Percentiles rank a stretch among this genome's conserved stretches.
These are phyloP conservation scores for Haberlea rhodopensis DNA, from an alignment of 257 asterid species.

Conservation along the genomic window DNA sequence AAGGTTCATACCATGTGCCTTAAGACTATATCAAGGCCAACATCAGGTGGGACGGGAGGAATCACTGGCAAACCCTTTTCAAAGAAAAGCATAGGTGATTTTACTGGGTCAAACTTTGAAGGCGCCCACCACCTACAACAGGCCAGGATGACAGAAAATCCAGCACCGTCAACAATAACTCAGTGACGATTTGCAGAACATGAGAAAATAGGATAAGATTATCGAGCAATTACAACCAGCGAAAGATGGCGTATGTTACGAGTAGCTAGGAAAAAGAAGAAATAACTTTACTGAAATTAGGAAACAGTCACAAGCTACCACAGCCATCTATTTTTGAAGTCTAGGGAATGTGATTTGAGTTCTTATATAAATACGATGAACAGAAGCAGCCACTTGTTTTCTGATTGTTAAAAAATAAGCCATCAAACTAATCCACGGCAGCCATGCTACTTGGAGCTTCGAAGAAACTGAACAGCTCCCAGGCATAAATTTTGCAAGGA, in stretches of 20 bases:
- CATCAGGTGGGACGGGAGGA: constrained; percentile 67
- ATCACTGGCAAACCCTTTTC: constrained; percentile 71
- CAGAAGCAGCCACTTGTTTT: neutral
- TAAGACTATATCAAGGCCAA: constrained; percentile 76
- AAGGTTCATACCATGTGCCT: constrained; percentile 61
- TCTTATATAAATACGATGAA: neutral
- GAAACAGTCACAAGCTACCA: neutral
- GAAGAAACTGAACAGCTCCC: neutral
- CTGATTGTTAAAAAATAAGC: neutral
- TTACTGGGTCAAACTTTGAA: constrained; percentile 91
- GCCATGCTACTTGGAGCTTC: neutral
- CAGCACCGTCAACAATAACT: neutral
- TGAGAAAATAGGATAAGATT: neutral
- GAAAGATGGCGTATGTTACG: constrained; percentile 13
- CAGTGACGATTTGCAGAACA: constrained; percentile 1
- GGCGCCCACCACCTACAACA: constrained; percentile 98
- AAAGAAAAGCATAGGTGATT: constrained; percentile 90
- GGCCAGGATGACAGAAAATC: constrained; percentile 17
- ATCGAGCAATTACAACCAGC: constrained; percentile 2
- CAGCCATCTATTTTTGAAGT: neutral
- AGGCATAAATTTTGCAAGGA: constrained; percentile 12
- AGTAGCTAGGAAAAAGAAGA: neutral
- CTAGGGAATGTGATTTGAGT: neutral
- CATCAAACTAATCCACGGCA: neutral
- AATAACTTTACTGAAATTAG: neutral